Conservation (phyloP, 805 yeast species). For the Lachancea quebecensis region DNA sequence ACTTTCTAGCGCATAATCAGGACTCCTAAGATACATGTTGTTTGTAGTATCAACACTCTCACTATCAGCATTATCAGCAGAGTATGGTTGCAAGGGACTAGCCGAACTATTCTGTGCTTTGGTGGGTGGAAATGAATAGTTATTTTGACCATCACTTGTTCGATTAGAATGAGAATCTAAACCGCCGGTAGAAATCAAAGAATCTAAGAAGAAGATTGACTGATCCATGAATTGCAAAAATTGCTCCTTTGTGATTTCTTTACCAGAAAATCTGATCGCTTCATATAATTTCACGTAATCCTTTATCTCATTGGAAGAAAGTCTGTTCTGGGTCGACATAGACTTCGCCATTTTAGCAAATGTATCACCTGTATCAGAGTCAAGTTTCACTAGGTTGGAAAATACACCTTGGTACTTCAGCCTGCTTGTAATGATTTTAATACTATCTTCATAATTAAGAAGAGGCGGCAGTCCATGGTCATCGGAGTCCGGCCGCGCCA, state of each 20-base stretch:
- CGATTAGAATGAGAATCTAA: not conserved
- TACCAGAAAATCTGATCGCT: constrained; percentile 57
- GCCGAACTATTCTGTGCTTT: not conserved
- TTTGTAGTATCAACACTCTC: not conserved
- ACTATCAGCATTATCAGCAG: not conserved
- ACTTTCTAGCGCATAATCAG: not conserved
- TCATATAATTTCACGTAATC: constrained; percentile 55
- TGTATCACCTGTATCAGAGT: constrained; percentile 22
- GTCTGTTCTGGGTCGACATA: constrained; percentile 16
- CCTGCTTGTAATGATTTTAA: constrained; percentile 54
- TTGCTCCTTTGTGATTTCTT: constrained; percentile 49
- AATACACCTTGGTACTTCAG: constrained; percentile 43
- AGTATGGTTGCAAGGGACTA: not conserved
- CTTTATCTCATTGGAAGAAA: constrained; percentile 14
- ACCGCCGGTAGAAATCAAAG: constrained; percentile 14
- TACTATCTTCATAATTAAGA: constrained; percentile 44
- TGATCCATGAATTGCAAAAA: constrained; percentile 53
- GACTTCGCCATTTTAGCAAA: constrained; percentile 19
- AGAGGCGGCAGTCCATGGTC: constrained; percentile 34
- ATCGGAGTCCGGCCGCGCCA: constrained; percentile 39
- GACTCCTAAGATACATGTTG: not conserved
- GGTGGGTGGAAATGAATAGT: not conserved
- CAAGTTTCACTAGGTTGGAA: constrained; percentile 30
- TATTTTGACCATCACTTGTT: not conserved
- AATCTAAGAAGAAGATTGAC: constrained; percentile 32